phyloP scores from a whole-genome alignment of 306 rosid genomes.

The Inga oerstediana region DNA sequence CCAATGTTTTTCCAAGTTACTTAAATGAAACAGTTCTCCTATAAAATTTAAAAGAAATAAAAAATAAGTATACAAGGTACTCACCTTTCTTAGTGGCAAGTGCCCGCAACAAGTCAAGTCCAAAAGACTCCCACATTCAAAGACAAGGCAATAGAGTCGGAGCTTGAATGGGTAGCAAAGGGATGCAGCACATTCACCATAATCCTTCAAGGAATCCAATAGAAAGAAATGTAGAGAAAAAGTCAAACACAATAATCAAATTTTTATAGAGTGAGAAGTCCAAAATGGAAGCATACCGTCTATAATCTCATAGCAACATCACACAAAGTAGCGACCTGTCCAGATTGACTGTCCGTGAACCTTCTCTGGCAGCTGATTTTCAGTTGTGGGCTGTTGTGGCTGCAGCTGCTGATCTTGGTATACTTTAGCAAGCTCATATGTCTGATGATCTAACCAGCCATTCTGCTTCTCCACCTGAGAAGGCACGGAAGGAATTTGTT shows the following conservation, averaged over 20 bases:
- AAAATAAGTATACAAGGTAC: conserved; percentile 1
- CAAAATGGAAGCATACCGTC: conserved; percentile 53
- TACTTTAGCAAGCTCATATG: conserved; percentile 54
- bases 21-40: background rate
- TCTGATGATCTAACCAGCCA: conserved; percentile 65
- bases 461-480: conserved; percentile 62
- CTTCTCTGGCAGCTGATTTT: conserved; percentile 78
- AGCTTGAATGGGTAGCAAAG: conserved; percentile 68
- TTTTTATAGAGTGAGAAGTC: conserved; percentile 2
- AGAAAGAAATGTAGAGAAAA: conserved; percentile 26
- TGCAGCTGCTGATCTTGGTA: conserved; percentile 68
- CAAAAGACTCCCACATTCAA: conserved; percentile 73
- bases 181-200: conserved; percentile 63
- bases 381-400: conserved; percentile 63
- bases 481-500: conserved; percentile 62
- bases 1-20: background rate
- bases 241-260: background rate
- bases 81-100: conserved; percentile 68
- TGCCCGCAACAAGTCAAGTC: conserved; percentile 80
- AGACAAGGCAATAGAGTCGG: conserved; percentile 70
- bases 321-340: conserved; percentile 88
- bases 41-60: background rate
- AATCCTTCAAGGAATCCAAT: conserved; percentile 61
- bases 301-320: conserved; percentile 67
- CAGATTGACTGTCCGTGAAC: conserved; percentile 82